Evolutionary conservation across 306 rosid genomes (phyloP).

Genomic region (Cucumis melo): DNA sequence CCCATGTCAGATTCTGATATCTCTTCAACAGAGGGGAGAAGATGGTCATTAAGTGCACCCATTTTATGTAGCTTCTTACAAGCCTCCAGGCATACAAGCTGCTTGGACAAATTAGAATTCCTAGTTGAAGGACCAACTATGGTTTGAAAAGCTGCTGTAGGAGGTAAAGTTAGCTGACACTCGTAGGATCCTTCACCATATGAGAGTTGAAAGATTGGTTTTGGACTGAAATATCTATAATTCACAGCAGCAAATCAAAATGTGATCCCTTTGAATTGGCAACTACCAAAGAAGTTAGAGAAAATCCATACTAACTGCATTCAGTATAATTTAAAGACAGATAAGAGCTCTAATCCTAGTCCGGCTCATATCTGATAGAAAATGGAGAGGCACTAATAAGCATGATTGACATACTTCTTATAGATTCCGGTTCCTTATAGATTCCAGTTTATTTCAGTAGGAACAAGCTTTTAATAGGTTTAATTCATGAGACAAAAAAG

Average conservation of each 20-base stretch:
- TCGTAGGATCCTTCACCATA: constrained; percentile 30
- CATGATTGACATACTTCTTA: background rate
- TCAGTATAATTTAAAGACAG: background rate
- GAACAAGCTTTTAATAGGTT: background rate
- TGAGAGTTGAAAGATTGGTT: constrained; percentile 34
- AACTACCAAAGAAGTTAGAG: background rate
- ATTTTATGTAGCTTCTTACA: constrained; percentile 77
- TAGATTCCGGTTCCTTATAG: background rate
- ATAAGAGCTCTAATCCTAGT: background rate
- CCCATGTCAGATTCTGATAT: constrained; percentile 20
- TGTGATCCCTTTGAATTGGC: background rate
- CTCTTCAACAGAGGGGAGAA: constrained; percentile 40
- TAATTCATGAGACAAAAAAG: background rate
- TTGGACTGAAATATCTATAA: constrained; percentile 43
- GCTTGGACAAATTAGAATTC: constrained; percentile 44
- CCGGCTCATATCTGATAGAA: background rate
- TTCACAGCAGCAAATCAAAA: constrained; percentile 15
- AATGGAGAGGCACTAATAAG: background rate
- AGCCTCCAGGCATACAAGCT: constrained; percentile 83
- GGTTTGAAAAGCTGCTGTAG: constrained; percentile 61
- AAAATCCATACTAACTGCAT: background rate
- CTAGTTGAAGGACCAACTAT: constrained; percentile 50
- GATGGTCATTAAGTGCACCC: constrained; percentile 76
- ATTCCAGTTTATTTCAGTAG: background rate
- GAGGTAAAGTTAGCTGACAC: constrained; percentile 56